Percentiles rank a stretch among this genome's conserved stretches.
These are phyloP conservation scores for Ambrosiella cleistominuta DNA, from an alignment of 2,329 filamentous ascomycete genomes.

Conservation along the genomic window DNA sequence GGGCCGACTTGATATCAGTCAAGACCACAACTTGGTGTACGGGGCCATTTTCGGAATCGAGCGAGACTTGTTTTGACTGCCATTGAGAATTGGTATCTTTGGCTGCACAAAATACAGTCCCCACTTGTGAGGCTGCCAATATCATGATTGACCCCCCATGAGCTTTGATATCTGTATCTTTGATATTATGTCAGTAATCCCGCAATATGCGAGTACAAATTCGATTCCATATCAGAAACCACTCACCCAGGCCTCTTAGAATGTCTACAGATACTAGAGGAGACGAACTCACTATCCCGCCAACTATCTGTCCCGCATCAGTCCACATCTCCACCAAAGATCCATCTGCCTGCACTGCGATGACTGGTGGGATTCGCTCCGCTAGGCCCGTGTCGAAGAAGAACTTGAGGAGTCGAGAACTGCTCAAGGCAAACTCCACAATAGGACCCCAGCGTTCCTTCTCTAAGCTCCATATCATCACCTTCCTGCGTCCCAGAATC, in stretches of 20 bases:
- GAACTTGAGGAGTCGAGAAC: conserved; percentile 43
- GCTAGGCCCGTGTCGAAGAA: conserved; percentile 31
- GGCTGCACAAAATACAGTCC: neutral
- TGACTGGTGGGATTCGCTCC: conserved; percentile 20
- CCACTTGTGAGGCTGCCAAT: conserved; percentile 1
- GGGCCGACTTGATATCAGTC: conserved; percentile 39
- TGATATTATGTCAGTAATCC: neutral
- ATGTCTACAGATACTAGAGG: conserved; percentile 32
- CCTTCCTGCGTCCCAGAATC: conserved; percentile 39
- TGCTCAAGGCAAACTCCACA: conserved; percentile 30
- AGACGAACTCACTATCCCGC: conserved; percentile 30
- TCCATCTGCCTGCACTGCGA: conserved; percentile 49
- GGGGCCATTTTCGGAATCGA: conserved; percentile 17
- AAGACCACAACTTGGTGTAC: conserved; percentile 39
- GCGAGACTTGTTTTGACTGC: conserved; percentile 29
- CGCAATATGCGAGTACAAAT: neutral
- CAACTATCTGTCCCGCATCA: conserved; percentile 23
- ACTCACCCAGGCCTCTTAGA: conserved; percentile 29
- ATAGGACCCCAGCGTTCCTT: conserved; percentile 38
- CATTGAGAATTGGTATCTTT: conserved; percentile 22
- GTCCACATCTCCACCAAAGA: conserved; percentile 40
- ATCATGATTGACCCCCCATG: neutral
- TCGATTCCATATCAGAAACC: neutral
- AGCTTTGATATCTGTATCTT: neutral
- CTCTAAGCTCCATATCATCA: conserved; percentile 46